Conservation (phyloP, 495 filamentous ascomycete species). For the Neurospora africana region DNA sequence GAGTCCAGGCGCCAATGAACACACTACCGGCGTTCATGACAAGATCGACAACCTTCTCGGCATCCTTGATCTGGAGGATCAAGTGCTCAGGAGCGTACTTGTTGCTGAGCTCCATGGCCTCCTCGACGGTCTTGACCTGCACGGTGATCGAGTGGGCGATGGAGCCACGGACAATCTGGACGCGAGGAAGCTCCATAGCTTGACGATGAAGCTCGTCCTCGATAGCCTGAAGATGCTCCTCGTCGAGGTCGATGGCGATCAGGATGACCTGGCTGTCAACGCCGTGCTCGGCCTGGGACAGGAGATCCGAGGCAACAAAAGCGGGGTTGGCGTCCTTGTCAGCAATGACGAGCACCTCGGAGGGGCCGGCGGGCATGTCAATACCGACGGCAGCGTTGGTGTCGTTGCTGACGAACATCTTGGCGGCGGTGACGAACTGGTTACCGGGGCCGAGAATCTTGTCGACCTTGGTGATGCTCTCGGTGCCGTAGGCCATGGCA, state of each 20-base stretch:
- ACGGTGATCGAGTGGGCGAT: conserved; percentile 87
- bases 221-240: conserved; percentile 62
- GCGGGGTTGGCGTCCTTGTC: conserved; percentile 82
- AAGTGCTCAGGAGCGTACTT: conserved; percentile 95
- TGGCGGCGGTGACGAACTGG: conserved; percentile 96
- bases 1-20: conserved; percentile 91
- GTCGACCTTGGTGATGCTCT: conserved; percentile 85
- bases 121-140: conserved; percentile 63
- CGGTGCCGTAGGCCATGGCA: conserved; percentile 76
- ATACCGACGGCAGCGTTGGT: conserved; percentile 90
- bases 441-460: conserved; percentile 98
- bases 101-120: conserved; percentile 84
- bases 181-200: conserved; percentile 77
- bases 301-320: conserved; percentile 88
- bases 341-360: conserved; percentile 93
- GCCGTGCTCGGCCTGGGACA: conserved; percentile 94
- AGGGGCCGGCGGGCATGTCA: conserved; percentile 96
- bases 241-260: conserved; percentile 71
- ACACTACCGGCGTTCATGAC: conserved; percentile 95
- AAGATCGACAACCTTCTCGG: conserved; percentile 57
- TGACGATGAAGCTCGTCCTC: conserved; percentile 86
- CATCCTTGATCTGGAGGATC: conserved; percentile 76
- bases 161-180: conserved; percentile 87
- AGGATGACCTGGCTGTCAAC: conserved; percentile 91
- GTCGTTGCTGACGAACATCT: conserved; percentile 96